A percentile compares a stretch with the other conserved stretches of the same genome.
Evolutionary conservation across 2,329 filamentous ascomycete genomes (phyloP).

Genomic region (Pseudogymnoascus sp.): DNA sequence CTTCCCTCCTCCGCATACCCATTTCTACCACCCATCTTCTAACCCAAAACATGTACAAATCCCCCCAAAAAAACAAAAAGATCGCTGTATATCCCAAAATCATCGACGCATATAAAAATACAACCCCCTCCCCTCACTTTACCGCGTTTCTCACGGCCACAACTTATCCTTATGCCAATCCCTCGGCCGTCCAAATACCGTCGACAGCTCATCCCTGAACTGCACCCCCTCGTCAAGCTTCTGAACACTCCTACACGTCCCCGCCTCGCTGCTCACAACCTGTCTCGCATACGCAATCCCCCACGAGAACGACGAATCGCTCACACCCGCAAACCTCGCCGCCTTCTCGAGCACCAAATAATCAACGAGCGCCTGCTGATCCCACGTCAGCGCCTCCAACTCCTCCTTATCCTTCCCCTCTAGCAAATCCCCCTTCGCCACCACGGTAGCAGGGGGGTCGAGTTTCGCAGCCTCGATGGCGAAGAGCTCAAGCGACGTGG

Average conservation of each 20-base stretch:
- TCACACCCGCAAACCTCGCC: constrained; percentile 35
- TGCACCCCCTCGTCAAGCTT: not conserved
- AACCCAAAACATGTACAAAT: too few species aligned
- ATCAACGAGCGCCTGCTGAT: constrained; percentile 42
- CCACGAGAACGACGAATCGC: constrained; percentile 39
- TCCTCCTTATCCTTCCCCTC: constrained; percentile 26
- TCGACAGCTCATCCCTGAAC: not conserved
- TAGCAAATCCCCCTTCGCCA: constrained; percentile 37
- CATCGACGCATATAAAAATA: too few species aligned
- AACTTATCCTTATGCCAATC: not conserved
- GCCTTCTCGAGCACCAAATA: constrained; percentile 39
- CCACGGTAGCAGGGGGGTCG: constrained; percentile 29
- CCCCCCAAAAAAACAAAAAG: too few species aligned
- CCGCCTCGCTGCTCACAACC: not conserved
- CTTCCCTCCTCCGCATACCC: not conserved
- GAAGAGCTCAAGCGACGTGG: constrained; percentile 31
- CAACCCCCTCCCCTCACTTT: too few species aligned
- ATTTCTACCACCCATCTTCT: too few species aligned
- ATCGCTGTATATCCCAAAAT: too few species aligned
- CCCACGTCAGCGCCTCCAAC: constrained; percentile 35
- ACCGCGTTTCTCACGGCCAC: not conserved
- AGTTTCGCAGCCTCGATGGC: constrained; percentile 27
- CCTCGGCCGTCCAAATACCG: not conserved
- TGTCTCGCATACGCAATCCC: constrained; percentile 31
- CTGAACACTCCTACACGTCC: not conserved